These are phyloP conservation scores for Anacardium occidentale DNA, from an alignment of 345 rosid genomes.

Conservation along the genomic window DNA sequence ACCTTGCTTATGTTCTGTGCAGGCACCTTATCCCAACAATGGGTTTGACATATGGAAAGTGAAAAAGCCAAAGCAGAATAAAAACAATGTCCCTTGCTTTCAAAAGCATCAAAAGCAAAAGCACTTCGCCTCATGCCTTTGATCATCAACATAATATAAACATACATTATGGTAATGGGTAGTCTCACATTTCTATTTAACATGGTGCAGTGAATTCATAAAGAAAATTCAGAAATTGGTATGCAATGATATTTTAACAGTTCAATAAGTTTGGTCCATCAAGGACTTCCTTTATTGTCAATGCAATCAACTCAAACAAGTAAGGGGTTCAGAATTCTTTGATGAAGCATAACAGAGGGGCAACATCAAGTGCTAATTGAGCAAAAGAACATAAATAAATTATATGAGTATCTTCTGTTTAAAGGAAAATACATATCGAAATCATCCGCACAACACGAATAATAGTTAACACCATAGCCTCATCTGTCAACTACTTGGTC, in stretches of 20 bases:
- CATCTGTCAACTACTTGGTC: constrained; percentile 4
- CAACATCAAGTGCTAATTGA: neutral
- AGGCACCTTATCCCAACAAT: constrained; percentile 22
- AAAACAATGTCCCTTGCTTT: neutral
- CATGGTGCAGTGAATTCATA: neutral
- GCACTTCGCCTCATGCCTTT: neutral
- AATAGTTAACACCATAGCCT: constrained; percentile 5
- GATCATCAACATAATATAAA: constrained; percentile 8
- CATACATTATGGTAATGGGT: no score
- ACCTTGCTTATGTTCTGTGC: neutral
- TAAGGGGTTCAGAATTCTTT: neutral
- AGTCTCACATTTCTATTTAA: neutral
- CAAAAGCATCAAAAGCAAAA: constrained; percentile 17
- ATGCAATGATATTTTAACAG: neutral
- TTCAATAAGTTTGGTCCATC: neutral
- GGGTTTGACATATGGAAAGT: neutral
- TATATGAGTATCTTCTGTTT: constrained; percentile 15
- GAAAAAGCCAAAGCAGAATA: neutral
- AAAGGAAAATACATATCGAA: constrained; percentile 12
- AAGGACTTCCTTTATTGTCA: neutral
- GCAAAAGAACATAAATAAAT: constrained; percentile 9
- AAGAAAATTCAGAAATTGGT: neutral
- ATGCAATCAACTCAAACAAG: neutral
- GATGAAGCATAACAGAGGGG: neutral
- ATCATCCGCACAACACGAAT: constrained; percentile 13